Percentiles rank a stretch among this genome's conserved stretches.
phyloP scores from a whole-genome alignment of 306 rosid genomes.

The Rubus idaeus region DNA sequence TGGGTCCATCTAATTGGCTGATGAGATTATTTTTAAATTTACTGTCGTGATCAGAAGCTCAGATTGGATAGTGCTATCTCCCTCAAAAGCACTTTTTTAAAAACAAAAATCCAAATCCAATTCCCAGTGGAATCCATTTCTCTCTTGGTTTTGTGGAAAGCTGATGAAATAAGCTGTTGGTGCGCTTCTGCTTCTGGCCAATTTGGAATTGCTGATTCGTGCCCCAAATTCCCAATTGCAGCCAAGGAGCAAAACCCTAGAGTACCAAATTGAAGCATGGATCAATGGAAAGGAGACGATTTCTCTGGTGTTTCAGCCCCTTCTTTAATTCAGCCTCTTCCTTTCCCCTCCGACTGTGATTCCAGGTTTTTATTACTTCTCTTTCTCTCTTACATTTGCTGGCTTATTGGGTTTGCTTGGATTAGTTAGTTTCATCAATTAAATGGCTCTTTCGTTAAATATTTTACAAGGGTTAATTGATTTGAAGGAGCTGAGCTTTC shows the following conservation, averaged over 20 bases:
- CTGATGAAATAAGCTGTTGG: not conserved
- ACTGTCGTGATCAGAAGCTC: not conserved
- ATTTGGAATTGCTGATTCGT: not conserved
- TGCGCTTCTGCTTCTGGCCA: conserved; percentile 4
- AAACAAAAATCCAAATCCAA: not conserved
- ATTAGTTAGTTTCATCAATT: not conserved
- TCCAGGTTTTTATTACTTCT: conserved; percentile 35
- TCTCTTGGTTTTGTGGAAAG: not conserved
- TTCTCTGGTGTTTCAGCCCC: conserved; percentile 38
- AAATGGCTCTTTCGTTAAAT: not conserved
- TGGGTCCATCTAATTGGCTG: not conserved
- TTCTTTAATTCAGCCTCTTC: conserved; percentile 30
- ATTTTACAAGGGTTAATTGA: not conserved
- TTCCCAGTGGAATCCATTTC: not conserved
- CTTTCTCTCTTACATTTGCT: not conserved
- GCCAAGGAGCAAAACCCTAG: conserved; percentile 9
- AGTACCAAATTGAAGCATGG: conserved; percentile 29
- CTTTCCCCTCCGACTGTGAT: conserved; percentile 30
- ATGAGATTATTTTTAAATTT: not conserved
- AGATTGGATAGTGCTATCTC: too few relatives aligned
- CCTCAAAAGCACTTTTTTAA: not conserved
- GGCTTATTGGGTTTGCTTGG: conserved; percentile 1
- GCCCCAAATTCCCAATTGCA: not conserved
- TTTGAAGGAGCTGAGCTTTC: not conserved
- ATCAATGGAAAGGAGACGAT: conserved; percentile 50